phyloP scores from a whole-genome alignment of 2,329 filamentous ascomycete species.

The Fonsecaea monophora region DNA sequence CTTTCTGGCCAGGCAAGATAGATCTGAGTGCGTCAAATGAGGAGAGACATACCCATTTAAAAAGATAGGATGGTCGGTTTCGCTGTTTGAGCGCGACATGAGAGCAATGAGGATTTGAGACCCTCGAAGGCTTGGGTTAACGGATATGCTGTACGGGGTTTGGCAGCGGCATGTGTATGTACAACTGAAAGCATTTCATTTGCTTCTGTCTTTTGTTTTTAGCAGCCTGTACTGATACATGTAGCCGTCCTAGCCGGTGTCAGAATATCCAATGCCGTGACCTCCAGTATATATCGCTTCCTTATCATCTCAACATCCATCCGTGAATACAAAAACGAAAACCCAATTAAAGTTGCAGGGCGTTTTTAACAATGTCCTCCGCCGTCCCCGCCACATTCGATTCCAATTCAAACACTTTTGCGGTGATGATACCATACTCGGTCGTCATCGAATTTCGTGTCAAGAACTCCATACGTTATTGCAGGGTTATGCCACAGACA shows the following conservation, averaged over 20 bases:
- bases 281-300: neutral
- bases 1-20: constrained; percentile 18
- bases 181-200: neutral
- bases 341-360: too few relatives aligned
- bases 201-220: neutral
- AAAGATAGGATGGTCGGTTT: neutral
- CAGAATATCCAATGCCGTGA: neutral
- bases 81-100: neutral
- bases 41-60: constrained; percentile 11
- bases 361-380: too few relatives aligned
- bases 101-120: neutral
- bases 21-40: constrained; percentile 24
- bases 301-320: neutral
- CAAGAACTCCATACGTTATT: neutral
- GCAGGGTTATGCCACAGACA: neutral
- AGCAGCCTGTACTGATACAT: neutral
- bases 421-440: neutral
- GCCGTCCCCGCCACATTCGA: neutral
- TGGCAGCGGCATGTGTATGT: neutral
- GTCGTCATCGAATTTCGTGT: neutral
- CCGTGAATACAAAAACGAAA: neutral
- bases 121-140: neutral
- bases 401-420: neutral
- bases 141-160: neutral
- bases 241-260: neutral